Percentiles rank a stretch among this genome's conserved stretches.
phyloP scores from a whole-genome alignment of 768 basidiomycete species.

The Boletus edulis region DNA sequence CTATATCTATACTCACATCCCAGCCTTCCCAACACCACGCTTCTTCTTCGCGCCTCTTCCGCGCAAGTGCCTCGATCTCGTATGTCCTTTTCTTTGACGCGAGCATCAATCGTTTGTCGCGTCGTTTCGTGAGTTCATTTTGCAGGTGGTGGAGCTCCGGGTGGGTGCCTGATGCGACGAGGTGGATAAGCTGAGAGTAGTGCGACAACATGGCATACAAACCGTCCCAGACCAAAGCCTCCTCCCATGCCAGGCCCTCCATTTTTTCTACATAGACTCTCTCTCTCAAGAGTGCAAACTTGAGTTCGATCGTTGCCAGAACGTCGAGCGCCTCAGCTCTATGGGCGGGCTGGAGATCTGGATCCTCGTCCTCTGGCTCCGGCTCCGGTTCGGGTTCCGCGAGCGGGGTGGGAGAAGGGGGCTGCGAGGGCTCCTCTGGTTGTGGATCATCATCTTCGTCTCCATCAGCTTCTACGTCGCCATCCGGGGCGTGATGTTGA shows the following conservation, averaged over 20 bases:
- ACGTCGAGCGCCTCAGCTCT: conserved; percentile 87
- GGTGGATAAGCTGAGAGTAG: background rate
- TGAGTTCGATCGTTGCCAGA: conserved; percentile 87
- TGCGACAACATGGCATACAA: conserved; percentile 23
- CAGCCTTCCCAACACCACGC: conserved; percentile 86
- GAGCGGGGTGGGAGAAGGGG: conserved; percentile 24
- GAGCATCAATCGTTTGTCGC: conserved; percentile 79
- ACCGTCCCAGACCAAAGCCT: conserved; percentile 77
- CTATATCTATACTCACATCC: conserved; percentile 54
- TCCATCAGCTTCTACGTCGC: conserved; percentile 22
- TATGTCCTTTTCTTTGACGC: conserved; percentile 72
- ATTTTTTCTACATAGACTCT: conserved; percentile 91
- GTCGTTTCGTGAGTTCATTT: conserved; percentile 70
- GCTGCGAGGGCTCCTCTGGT: conserved; percentile 24
- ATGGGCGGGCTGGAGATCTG: conserved; percentile 77
- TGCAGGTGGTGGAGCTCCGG: conserved; percentile 85
- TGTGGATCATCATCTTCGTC: conserved; percentile 36
- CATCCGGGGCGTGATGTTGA: conserved; percentile 15
- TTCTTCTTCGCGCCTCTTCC: conserved; percentile 68
- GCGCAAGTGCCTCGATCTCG: conserved; percentile 60
- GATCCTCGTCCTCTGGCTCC: conserved; percentile 44
- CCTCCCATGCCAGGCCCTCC: conserved; percentile 88
- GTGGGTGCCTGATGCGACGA: conserved; percentile 59
- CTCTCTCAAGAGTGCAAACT: conserved; percentile 85
- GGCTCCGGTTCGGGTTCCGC: conserved; percentile 27